phyloP scores from a whole-genome alignment of 169 alveolate species.

The Cryptosporidium baileyi region DNA sequence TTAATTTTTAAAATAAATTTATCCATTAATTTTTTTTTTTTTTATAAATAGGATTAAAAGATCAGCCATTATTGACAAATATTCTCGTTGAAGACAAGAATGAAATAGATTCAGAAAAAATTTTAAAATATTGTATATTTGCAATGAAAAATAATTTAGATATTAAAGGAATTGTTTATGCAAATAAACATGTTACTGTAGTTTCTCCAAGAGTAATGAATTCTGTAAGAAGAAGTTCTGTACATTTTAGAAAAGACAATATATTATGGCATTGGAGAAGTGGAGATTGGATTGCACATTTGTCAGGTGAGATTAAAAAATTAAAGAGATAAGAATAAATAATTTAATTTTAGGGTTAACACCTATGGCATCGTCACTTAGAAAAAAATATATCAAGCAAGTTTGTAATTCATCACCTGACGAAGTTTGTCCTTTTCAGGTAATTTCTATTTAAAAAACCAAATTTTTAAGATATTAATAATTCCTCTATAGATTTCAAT shows the following conservation, averaged over 20 bases:
- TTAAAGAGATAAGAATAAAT: background rate
- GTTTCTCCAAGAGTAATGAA: conserved; percentile 68
- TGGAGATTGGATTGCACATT: conserved; percentile 72
- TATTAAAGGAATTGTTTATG: conserved; percentile 20
- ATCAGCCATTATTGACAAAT: conserved; percentile 69
- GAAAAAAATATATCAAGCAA: conserved; percentile 60
- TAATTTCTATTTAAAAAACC: background rate
- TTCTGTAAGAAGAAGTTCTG: conserved; percentile 52
- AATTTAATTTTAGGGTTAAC: conserved; percentile 27
- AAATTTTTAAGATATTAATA: background rate
- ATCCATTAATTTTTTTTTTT: background rate
- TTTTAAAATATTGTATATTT: conserved; percentile 21
- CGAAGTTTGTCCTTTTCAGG: conserved; percentile 66
- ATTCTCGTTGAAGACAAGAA: conserved; percentile 51
- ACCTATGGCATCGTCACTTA: conserved; percentile 65
- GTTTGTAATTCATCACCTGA: conserved; percentile 63
- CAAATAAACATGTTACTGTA: conserved; percentile 21
- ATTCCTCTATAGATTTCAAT: background rate
- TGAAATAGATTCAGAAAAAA: conserved; percentile 28
- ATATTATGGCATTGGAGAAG: conserved; percentile 66
- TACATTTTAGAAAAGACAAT: conserved; percentile 67
- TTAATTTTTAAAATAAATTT: background rate
- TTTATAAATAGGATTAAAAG: conserved; percentile 12
- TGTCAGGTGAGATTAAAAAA: conserved; percentile 55
- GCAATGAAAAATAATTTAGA: conserved; percentile 16